A percentile compares a stretch with the other conserved stretches of the same genome.
Evolutionary conservation across 208 protist species (phyloP).

Genomic region (Strigomonas culicis): DNA sequence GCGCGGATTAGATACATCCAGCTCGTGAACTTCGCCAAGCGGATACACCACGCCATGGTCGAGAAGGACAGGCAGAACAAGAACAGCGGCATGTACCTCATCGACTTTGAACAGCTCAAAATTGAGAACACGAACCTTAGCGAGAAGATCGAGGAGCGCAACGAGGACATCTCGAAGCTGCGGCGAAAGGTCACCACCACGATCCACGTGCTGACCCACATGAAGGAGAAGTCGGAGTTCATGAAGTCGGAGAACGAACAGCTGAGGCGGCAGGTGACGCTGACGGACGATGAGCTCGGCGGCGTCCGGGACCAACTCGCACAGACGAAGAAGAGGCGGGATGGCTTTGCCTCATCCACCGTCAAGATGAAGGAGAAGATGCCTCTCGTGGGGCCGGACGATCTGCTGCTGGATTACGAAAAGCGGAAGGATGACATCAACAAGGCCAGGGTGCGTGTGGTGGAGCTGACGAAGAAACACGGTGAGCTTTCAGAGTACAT

Average conservation of each 20-base stretch:
- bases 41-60: slow-evolving; percentile 40
- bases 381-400: slow-evolving; percentile 92
- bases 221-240: slow-evolving; percentile 98
- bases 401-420: slow-evolving; percentile 95
- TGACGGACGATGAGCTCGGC: slow-evolving; percentile 88
- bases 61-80: slow-evolving; percentile 81
- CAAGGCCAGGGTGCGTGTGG: slow-evolving; percentile 59
- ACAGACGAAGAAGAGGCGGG: slow-evolving; percentile 89
- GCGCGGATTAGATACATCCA: slow-evolving; percentile 91
- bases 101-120: slow-evolving; percentile 99
- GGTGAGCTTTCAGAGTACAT: slow-evolving; percentile 58
- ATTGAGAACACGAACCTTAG: slow-evolving; percentile 98
- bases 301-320: slow-evolving; percentile 85
- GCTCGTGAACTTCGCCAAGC: slow-evolving; percentile 73
- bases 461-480: slow-evolving; percentile 78
- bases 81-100: slow-evolving; percentile 92
- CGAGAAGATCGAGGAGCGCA: slow-evolving; percentile 98
- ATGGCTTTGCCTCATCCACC: slow-evolving; percentile 84
- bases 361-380: slow-evolving; percentile 88
- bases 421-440: slow-evolving; percentile 79
- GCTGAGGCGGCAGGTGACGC: slow-evolving; percentile 83
- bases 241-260: slow-evolving; percentile 90
- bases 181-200: slow-evolving; percentile 94
- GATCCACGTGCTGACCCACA: slow-evolving; percentile 97
- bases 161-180: slow-evolving; percentile 96